These are phyloP conservation scores for Globisporangium carolinianum DNA, from an alignment of 352 stramenopile species.

Conservation along the genomic window DNA sequence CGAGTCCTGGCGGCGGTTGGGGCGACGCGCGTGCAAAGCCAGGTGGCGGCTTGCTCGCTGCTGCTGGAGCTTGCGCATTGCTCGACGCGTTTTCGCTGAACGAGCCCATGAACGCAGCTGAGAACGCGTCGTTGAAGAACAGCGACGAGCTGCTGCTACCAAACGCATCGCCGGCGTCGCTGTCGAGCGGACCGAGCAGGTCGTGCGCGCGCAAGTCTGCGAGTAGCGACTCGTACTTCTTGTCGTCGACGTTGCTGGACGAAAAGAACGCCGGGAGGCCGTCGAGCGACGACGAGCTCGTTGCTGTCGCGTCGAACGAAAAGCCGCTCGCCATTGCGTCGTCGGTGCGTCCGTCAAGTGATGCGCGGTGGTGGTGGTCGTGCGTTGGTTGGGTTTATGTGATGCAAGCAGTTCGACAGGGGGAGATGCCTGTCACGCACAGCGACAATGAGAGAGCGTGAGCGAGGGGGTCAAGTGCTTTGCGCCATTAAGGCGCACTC, in stretches of 20 bases:
- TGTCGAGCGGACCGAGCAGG: conserved; percentile 64
- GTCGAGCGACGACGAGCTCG: conserved; percentile 18
- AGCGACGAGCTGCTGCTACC: conserved; percentile 39
- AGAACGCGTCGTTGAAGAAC: conserved; percentile 85
- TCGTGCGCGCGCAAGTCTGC: conserved; percentile 81
- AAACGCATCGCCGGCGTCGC: conserved; percentile 8
- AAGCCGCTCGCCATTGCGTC: conserved; percentile 30
- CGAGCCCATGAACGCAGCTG: conserved; percentile 74
- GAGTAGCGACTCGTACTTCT: conserved; percentile 83
- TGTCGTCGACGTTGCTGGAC: conserved; percentile 73
- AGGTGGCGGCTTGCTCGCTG: conserved; percentile 28
- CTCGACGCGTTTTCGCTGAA: conserved; percentile 35
- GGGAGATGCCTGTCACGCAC: too few species aligned
- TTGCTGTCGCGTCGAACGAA: conserved; percentile 19
- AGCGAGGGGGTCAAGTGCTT: too few species aligned
- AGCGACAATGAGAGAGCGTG: too few species aligned
- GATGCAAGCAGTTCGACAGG: too few species aligned
- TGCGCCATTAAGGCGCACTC: too few species aligned
- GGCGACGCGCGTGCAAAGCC: conserved; percentile 33
- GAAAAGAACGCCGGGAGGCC: conserved; percentile 72
- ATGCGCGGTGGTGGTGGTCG: too few species aligned
- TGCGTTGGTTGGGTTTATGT: too few species aligned
- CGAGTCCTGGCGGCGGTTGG: conserved; percentile 32
- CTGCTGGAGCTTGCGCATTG: not conserved
- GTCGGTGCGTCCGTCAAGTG: too few species aligned